Evolutionary conservation across 2,329 filamentous ascomycete species (phyloP), one percentile per base, ranked within the genome.

Genomic region (Sclerotinia spermophila): DNA sequence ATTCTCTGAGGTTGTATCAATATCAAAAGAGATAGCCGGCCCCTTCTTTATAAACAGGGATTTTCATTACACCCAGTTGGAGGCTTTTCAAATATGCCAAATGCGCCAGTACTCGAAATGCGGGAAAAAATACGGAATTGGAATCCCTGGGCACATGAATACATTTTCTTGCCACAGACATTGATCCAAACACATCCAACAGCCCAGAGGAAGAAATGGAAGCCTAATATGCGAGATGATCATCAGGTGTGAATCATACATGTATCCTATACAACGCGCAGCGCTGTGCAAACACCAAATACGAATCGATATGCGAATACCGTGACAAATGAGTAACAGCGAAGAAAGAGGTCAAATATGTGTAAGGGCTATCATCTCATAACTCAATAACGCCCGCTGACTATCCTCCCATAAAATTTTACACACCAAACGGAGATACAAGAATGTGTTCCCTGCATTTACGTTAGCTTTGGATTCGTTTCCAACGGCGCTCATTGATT

Each of bases 251-350:
- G 33, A 53, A 30, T 33, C 51, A 58, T 11, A 33, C 24, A 38
- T 51, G 44, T 17, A 56, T 40, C 48, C 21, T 40, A 35, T 69
- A 13, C n/a, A 69, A 65, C 27, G 35, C 67, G 27, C 48, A 24
- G 38, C 45, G 48, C 67, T 56, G 45, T 64, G 48, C 59, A 65
- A 45, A 67, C 5, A 65, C 48, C 17, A 30, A 53, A 44, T 51
- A 38, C 27, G 11, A 65, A 27, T 40, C 24, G 13, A 65, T 55
- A 33, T 27, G 4, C 27, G 5, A n/a, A 38, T n/a, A 59, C 24
- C 30, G 4, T 10, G 33, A 38, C 45, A 19, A 45, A 53, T 53
- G 33, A 40, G 42, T 38, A 65, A 65, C 35, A 45, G 42, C 5
- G 40, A 38, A 21, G 33, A 40, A 38, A 53, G 17, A 33, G 27